Conservation (phyloP, 164 flowering plant species). For the Macadamia tetraphylla region DNA sequence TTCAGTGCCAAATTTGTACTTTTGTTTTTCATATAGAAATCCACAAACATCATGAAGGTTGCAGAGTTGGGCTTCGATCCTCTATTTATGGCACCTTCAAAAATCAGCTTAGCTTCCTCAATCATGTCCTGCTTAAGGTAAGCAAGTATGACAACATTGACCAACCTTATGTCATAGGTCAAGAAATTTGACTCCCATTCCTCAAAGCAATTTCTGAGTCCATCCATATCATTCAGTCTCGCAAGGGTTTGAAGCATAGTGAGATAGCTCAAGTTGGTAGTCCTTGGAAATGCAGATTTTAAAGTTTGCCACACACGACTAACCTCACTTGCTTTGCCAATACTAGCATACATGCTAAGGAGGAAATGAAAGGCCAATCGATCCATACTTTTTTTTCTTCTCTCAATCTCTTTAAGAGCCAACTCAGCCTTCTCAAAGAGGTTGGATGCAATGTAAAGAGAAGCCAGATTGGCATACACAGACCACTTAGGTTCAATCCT, state of each 20-base stretch:
- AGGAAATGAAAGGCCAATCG: slow-evolving; percentile 74
- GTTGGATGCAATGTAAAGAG: slow-evolving; percentile 59
- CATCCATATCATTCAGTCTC: slow-evolving; percentile 56
- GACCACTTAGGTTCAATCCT: slow-evolving; percentile 71
- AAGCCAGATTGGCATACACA: slow-evolving; percentile 78
- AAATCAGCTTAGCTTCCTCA: slow-evolving; percentile 45
- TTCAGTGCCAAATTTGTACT: slow-evolving; percentile 26
- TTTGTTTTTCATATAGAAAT: slow-evolving; percentile 23
- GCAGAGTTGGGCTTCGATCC: slow-evolving; percentile 68
- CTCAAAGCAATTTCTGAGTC: slow-evolving; percentile 56
- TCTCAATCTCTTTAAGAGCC: slow-evolving; percentile 59
- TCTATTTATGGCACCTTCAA: slow-evolving; percentile 42
- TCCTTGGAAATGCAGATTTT: slow-evolving; percentile 50
- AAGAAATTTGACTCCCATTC: slow-evolving; percentile 63
- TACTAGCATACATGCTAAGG: slow-evolving; percentile 60
- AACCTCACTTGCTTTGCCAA: slow-evolving; percentile 64
- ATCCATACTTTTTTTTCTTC: slow-evolving; percentile 56
- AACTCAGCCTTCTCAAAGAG: slow-evolving; percentile 55
- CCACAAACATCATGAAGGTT: slow-evolving; percentile 21
- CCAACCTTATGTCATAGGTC: slow-evolving; percentile 60
- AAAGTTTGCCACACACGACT: slow-evolving; percentile 70
- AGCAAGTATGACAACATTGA: slow-evolving; percentile 52
- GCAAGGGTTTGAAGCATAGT: slow-evolving; percentile 57
- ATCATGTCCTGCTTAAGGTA: slow-evolving; percentile 52
- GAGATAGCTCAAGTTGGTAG: slow-evolving; percentile 71